Evolutionary conservation across 75 land plant species (phyloP).

Genomic region (Picea sitchensis): DNA sequence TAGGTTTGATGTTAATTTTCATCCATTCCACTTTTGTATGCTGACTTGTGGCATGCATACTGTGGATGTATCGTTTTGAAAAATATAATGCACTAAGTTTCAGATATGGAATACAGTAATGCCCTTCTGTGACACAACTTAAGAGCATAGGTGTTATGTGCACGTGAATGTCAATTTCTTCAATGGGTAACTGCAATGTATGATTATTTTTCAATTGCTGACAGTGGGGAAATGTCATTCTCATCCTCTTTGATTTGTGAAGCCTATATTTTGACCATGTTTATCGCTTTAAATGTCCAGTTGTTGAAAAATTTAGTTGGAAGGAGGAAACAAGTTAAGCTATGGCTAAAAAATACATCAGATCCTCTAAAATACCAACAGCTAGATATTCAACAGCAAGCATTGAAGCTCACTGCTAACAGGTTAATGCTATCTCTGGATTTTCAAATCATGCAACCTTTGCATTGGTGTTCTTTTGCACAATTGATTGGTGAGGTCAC

Average conservation of each 20-base stretch:
- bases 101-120: background rate
- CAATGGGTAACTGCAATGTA: background rate
- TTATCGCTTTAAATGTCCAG: slow-evolving; percentile 27
- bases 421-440: slow-evolving; percentile 37
- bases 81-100: background rate
- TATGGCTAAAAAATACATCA: slow-evolving; percentile 71
- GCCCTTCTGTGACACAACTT: background rate
- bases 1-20: background rate
- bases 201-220: background rate
- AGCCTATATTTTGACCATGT: background rate
- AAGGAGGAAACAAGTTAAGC: slow-evolving; percentile 82
- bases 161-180: background rate
- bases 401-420: slow-evolving; percentile 97
- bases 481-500: background rate
- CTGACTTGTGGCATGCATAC: background rate
- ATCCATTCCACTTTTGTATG: background rate
- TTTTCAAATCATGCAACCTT: background rate
- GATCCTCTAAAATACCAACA: slow-evolving; percentile 78
- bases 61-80: background rate
- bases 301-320: slow-evolving; percentile 81
- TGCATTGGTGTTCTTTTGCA: background rate
- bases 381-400: slow-evolving; percentile 97
- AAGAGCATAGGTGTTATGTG: background rate
- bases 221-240: background rate
- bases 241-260: background rate